Conservation (phyloP, 2,329 filamentous ascomycete genomes). For the Hypoxylon sp. region DNA sequence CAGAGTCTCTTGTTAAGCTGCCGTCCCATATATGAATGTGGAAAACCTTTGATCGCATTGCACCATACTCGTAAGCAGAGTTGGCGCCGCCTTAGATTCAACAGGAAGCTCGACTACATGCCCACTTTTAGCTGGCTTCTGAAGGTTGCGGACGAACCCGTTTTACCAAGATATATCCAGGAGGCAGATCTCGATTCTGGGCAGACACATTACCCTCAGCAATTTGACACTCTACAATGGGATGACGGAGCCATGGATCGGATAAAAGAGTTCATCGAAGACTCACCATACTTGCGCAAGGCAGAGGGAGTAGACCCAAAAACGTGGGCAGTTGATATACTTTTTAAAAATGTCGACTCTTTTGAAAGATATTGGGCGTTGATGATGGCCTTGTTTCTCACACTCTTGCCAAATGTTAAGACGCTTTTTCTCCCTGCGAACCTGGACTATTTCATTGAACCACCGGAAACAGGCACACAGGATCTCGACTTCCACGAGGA, state of each 20-base stretch:
- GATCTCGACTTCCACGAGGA: neutral
- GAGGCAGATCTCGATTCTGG: neutral
- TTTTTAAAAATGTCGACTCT: constrained; percentile 1
- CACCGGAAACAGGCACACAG: neutral
- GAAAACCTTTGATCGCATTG: constrained; percentile 15
- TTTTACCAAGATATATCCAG: constrained; percentile 28
- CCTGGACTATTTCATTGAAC: neutral
- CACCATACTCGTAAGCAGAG: constrained; percentile 19
- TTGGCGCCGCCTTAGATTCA: constrained; percentile 2
- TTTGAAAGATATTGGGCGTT: constrained; percentile 1
- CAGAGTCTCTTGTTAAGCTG: constrained; percentile 41
- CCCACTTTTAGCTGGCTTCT: constrained; percentile 14
- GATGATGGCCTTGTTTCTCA: constrained; percentile 2
- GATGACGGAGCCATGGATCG: neutral
- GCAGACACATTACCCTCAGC: neutral
- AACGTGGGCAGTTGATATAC: constrained; percentile 19
- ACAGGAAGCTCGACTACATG: constrained; percentile 3
- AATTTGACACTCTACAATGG: neutral
- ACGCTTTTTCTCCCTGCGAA: neutral
- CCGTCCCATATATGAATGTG: constrained; percentile 35
- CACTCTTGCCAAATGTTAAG: constrained; percentile 21
- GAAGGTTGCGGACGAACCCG: constrained; percentile 21
- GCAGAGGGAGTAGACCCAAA: constrained; percentile 5
- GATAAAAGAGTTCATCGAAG: constrained; percentile 11
- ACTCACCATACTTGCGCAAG: constrained; percentile 27